Evolutionary conservation across 2,329 filamentous ascomycete genomes (phyloP), one percentile per base, ranked within the genome.

Genomic region (Diaporthe longicolla): DNA sequence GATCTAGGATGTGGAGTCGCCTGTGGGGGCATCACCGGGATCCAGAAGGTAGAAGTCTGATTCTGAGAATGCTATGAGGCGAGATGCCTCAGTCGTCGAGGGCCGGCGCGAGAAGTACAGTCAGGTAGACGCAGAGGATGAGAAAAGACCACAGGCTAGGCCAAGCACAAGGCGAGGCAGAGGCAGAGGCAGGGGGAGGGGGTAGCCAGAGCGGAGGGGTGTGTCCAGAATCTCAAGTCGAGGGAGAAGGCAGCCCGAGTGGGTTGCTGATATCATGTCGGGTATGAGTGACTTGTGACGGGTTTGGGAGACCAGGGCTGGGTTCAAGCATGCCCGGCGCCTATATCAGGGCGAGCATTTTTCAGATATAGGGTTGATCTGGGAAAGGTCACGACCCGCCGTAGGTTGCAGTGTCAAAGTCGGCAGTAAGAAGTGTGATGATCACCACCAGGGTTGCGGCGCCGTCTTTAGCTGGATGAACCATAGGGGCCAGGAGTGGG

Each of bases 381-480:
- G 61, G 61, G 48, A 72, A 71, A 69, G 70, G 73, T 52, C 70
- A 72, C 61, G 61, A 66, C 70, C 70, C 73, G 58, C 73, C 58
- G 43, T 54, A 45, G 52, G 43, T 57, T 61, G 37, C 72, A 50
- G 21, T 55, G 52, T 59, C 52, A 68, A 74, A 68, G 59, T 58
- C 73, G 70, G 73, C 61, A 74, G 61, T 69, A 72, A 61, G 50
- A 65, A 61, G 61, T 57, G 61, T 71, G 69, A 55, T 71, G 73
- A 72, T 61, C 69, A 63, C 61, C 73, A 55, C 61, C 63, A 74
- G 69, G 59, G 61, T 69, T 74, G 73, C 55, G 73, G 50, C 73
- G 70, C 48, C 73, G 73, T 58, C 70, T 59, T 68, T 72, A 72
- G 73, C 73, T 74, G 70, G 70, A 69, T 65, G 61, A 72, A 74